Conservation (phyloP, 208 protist species). For the Trypanosomatidae sp. region DNA sequence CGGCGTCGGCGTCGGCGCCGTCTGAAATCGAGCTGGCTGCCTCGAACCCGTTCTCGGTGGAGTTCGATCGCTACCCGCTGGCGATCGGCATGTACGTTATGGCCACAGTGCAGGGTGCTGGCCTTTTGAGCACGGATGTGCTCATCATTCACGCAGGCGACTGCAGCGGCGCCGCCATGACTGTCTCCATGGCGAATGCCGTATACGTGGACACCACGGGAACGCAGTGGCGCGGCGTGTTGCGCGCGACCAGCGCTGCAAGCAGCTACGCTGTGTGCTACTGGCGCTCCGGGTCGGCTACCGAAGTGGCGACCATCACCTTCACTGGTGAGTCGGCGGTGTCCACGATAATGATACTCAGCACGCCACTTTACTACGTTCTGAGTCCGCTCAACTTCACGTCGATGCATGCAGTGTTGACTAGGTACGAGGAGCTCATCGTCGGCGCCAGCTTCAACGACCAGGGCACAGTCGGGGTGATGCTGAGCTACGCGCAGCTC, state of each 20-base stretch:
- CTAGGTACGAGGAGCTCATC: slow-evolving; percentile 74
- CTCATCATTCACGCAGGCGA: slow-evolving; percentile 39
- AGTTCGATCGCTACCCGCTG: slow-evolving; percentile 71
- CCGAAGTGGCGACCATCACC: slow-evolving; percentile 59
- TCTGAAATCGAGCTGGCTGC: slow-evolving; percentile 44
- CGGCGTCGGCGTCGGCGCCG: slow-evolving; percentile 5
- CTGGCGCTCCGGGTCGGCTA: slow-evolving; percentile 46
- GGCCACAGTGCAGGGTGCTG: slow-evolving; percentile 67
- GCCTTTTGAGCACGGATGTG: slow-evolving; percentile 43
- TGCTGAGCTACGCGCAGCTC: slow-evolving; percentile 36
- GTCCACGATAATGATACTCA: slow-evolving; percentile 44
- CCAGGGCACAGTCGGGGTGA: slow-evolving; percentile 4
- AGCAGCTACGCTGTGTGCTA: slow-evolving; percentile 72
- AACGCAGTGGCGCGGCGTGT: slow-evolving; percentile 68
- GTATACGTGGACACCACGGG: slow-evolving; percentile 25
- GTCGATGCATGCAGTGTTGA: slow-evolving; percentile 30
- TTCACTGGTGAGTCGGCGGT: slow-evolving; percentile 29
- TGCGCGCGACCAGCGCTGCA: slow-evolving; percentile 49
- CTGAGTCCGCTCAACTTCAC: slow-evolving; percentile 54
- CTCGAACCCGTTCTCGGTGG: slow-evolving; percentile 62
- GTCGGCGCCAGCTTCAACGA: slow-evolving; percentile 51
- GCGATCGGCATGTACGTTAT: slow-evolving; percentile 78
- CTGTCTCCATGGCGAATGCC: slow-evolving; percentile 28
- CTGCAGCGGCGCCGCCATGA: slow-evolving; percentile 50
- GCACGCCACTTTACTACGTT: slow-evolving; percentile 64